A percentile compares a stretch with the other conserved stretches of the same genome.
Evolutionary conservation across 192 early-diverging fungal genomes (phyloP).

Genomic region (Backusella macrospora): DNA sequence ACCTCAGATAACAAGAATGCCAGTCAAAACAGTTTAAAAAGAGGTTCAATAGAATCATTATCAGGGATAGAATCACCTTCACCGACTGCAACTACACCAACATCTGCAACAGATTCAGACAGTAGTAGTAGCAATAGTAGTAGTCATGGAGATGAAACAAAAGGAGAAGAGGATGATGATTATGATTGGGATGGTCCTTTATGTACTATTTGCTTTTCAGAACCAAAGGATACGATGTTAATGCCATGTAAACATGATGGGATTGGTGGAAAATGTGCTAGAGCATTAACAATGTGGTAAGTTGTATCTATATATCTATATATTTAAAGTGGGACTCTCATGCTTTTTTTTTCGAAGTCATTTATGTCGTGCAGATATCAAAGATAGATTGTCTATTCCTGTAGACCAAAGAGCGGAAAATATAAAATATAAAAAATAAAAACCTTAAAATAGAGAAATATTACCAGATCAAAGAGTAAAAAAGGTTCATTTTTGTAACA

Average conservation of each 20-base stretch:
- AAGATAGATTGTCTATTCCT: not conserved
- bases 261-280: conserved; percentile 31
- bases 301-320: not conserved
- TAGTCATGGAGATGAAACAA: not conserved
- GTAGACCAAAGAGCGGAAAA: not conserved
- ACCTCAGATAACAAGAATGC: too few species aligned
- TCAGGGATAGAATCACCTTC: not conserved
- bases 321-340: not conserved
- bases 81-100: not conserved
- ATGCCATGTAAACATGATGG: conserved; percentile 39
- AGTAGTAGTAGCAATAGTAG: not conserved
- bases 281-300: conserved; percentile 34
- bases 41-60: not conserved
- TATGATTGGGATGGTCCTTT: conserved; percentile 33
- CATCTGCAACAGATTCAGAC: not conserved
- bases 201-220: conserved; percentile 41
- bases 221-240: conserved; percentile 31
- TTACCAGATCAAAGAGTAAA: too few species aligned
- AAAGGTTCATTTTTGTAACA: not conserved
- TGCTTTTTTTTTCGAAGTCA: conserved; percentile 18
- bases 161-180: conserved; percentile 16
- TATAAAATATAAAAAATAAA: too few species aligned
- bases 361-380: conserved; percentile 28
- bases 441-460: too few species aligned
- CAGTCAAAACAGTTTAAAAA: too few species aligned